Conservation (phyloP, 2,329 filamentous ascomycete genomes). For the Plectosphaerella plurivora region DNA sequence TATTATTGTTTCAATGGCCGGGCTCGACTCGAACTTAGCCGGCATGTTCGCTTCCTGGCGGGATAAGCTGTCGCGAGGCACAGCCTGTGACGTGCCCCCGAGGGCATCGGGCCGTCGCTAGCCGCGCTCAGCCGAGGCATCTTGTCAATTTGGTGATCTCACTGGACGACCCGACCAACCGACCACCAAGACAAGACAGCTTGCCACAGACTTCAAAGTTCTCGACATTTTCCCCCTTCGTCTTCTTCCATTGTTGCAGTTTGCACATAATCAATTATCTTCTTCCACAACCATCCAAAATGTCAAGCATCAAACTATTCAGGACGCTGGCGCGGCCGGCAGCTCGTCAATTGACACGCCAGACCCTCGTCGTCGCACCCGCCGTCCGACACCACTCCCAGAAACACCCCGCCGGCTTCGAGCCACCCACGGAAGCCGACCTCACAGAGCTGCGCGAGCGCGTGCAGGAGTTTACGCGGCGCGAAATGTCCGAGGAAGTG, state of each 20-base stretch:
- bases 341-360: constrained; percentile 12
- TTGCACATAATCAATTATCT: neutral
- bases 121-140: constrained; percentile 35
- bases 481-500: constrained; percentile 81
- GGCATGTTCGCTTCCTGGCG: constrained; percentile 11
- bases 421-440: constrained; percentile 65
- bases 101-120: constrained; percentile 32
- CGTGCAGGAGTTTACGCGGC: constrained; percentile 83
- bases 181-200: too few species aligned
- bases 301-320: constrained; percentile 35
- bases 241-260: too few species aligned
- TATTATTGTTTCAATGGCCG: too few species aligned
- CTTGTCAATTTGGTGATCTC: neutral
- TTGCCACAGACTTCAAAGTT: too few species aligned
- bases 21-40: neutral
- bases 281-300: constrained; percentile 13
- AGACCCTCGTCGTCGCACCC: constrained; percentile 21
- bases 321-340: constrained; percentile 29
- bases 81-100: constrained; percentile 10
- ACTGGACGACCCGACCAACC: neutral
- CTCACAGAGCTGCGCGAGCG: constrained; percentile 76
- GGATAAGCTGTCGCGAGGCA: constrained; percentile 2
- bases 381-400: constrained; percentile 45
- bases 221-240: too few species aligned
- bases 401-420: constrained; percentile 60